Conservation (phyloP, 306 rosid species). For the Cucurbita moschata region DNA sequence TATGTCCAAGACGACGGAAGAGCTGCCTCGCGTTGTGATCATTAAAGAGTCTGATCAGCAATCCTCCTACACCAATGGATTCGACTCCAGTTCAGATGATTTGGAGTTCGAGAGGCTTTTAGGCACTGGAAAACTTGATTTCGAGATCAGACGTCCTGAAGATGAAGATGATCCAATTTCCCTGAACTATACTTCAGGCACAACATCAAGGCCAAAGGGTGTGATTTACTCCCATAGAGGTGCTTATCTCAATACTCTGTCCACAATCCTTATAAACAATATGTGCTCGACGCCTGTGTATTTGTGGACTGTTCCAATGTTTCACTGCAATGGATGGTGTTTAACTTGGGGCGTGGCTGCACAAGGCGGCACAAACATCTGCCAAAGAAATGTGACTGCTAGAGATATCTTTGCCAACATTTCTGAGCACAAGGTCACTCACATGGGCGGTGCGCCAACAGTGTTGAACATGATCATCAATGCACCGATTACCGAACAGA, state of each 20-base stretch:
- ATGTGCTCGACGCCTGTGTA: slow-evolving; percentile 59
- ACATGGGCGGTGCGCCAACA: slow-evolving; percentile 70
- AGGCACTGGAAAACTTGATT: slow-evolving; percentile 30
- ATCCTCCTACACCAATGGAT: background rate
- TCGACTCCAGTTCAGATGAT: slow-evolving; percentile 8
- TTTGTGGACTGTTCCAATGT: slow-evolving; percentile 86
- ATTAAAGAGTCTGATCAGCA: slow-evolving; percentile 30
- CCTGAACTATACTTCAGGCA: slow-evolving; percentile 84
- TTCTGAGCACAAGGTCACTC: slow-evolving; percentile 50
- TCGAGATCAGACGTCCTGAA: slow-evolving; percentile 42
- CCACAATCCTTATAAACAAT: slow-evolving; percentile 40
- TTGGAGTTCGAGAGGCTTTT: slow-evolving; percentile 53
- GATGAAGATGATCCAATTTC: slow-evolving; percentile 73
- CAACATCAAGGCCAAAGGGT: slow-evolving; percentile 86
- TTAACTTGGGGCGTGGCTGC: slow-evolving; percentile 81
- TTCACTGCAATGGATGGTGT: slow-evolving; percentile 96
- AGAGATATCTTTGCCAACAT: slow-evolving; percentile 37
- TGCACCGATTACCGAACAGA: slow-evolving; percentile 30
- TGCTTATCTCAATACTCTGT: slow-evolving; percentile 79
- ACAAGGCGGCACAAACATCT: slow-evolving; percentile 79
- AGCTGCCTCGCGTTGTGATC: slow-evolving; percentile 34
- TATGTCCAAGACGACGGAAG: slow-evolving; percentile 22
- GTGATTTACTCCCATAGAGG: slow-evolving; percentile 81
- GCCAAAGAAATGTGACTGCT: slow-evolving; percentile 56
- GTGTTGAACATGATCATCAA: slow-evolving; percentile 57